Conservation (phyloP, 1,284 basidiomycete species). For the Mycena sp. region DNA sequence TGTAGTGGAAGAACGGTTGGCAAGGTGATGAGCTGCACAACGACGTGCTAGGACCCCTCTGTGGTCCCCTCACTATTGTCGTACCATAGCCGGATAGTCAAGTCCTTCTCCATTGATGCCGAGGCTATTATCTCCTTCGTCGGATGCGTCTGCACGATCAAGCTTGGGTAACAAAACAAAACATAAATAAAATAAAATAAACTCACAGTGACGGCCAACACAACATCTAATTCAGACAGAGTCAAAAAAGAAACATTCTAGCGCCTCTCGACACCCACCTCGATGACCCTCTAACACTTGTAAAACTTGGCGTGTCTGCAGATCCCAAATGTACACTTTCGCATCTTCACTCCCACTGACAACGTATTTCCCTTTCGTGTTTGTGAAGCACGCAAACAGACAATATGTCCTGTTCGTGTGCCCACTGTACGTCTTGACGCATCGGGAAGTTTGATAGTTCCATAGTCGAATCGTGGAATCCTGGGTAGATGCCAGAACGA, state of each 20-base stretch:
- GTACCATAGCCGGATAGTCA: conserved; percentile 83
- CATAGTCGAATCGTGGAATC: conserved; percentile 94
- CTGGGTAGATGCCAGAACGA: conserved; percentile 89
- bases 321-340: conserved; percentile 90
- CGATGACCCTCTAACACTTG: conserved; percentile 83
- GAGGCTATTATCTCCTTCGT: conserved; percentile 79
- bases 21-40: neutral
- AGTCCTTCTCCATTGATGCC: conserved; percentile 85
- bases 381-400: conserved; percentile 72
- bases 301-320: conserved; percentile 84
- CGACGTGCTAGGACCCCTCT: neutral
- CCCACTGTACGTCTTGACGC: conserved; percentile 92
- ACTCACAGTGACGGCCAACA: conserved; percentile 77
- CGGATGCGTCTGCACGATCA: conserved; percentile 70
- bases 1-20: too few relatives aligned
- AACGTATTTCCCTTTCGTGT: conserved; percentile 73
- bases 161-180: neutral
- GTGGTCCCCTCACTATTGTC: conserved; percentile 45
- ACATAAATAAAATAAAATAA: conserved; percentile 32
- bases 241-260: conserved; percentile 12
- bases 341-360: conserved; percentile 92
- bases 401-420: conserved; percentile 88
- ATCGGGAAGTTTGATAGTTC: conserved; percentile 92
- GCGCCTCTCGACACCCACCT: conserved; percentile 55
- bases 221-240: conserved; percentile 60